These are phyloP conservation scores for Wickerhamiella occidentalis DNA, from an alignment of 805 yeast genomes.

Conservation along the genomic window DNA sequence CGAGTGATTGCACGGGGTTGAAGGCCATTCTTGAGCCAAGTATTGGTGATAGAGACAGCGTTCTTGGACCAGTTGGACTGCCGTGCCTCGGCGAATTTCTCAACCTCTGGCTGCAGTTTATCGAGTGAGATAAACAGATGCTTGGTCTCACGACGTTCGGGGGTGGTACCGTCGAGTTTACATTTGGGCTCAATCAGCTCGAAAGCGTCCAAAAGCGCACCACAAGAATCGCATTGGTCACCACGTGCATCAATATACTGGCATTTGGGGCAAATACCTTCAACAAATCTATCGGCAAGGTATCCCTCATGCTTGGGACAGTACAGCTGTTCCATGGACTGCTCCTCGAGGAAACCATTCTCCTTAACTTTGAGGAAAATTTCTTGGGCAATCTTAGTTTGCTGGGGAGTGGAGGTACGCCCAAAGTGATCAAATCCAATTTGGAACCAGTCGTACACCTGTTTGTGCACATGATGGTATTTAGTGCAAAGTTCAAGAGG, in stretches of 20 bases:
- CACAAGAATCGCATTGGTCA: conserved; percentile 98
- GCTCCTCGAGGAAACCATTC: conserved; percentile 76
- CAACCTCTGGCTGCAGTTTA: conserved; percentile 65
- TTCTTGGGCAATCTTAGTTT: conserved; percentile 92
- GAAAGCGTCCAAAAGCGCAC: conserved; percentile 75
- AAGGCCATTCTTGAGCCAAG: conserved; percentile 91
- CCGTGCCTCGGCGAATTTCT: conserved; percentile 56
- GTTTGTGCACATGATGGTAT: conserved; percentile 72
- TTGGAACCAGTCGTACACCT: conserved; percentile 94
- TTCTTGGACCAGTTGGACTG: conserved; percentile 88
- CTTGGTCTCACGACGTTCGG: conserved; percentile 67
- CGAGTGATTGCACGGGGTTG: conserved; percentile 93
- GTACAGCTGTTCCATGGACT: conserved; percentile 76
- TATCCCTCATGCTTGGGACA: conserved; percentile 85
- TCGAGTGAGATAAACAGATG: conserved; percentile 78
- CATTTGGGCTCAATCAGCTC: conserved; percentile 93
- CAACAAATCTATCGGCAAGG: conserved; percentile 92
- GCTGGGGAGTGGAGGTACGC: conserved; percentile 83
- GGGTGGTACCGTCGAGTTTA: conserved; percentile 76
- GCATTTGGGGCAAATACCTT: conserved; percentile 95
- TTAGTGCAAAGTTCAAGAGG: conserved; percentile 87
- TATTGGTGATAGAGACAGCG: conserved; percentile 73
- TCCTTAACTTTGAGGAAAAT: conserved; percentile 65
- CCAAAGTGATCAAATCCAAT: conserved; percentile 93
- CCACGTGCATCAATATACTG: conserved; percentile 95